These are phyloP conservation scores for Curvularia hawaiiensis DNA, from an alignment of 2,329 filamentous ascomycete species.

Conservation along the genomic window DNA sequence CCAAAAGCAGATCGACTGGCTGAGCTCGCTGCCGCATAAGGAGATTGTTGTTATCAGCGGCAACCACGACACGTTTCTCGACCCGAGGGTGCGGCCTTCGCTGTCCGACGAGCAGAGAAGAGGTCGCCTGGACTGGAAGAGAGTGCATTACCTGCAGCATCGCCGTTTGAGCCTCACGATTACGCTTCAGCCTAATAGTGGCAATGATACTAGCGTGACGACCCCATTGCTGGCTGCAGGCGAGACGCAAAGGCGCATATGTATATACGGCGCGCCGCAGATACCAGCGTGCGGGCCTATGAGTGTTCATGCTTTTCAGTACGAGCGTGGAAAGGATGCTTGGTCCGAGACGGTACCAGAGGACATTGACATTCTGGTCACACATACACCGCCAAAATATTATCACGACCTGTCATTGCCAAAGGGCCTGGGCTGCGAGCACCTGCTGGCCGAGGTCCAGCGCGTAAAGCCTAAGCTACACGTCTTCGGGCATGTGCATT, in stretches of 20 bases:
- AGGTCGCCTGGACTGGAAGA: constrained; percentile 66
- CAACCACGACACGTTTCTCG: constrained; percentile 89
- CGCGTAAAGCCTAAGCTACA: constrained; percentile 76
- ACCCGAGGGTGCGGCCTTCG: constrained; percentile 63
- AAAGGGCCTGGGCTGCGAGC: constrained; percentile 70
- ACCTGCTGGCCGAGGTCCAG: constrained; percentile 74
- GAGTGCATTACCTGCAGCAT: constrained; percentile 77
- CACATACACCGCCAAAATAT: constrained; percentile 77
- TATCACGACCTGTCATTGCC: constrained; percentile 68
- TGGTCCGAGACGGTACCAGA: constrained; percentile 74
- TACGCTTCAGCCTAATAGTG: constrained; percentile 16
- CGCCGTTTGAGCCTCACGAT: constrained; percentile 65
- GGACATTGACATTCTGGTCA: constrained; percentile 78
- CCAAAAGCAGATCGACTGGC: constrained; percentile 84
- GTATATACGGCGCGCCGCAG: constrained; percentile 80
- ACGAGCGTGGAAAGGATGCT: constrained; percentile 66
- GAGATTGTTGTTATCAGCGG: constrained; percentile 85
- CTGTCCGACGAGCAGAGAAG: constrained; percentile 58
- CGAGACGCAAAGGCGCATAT: constrained; percentile 58
- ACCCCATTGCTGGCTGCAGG: constrained; percentile 31
- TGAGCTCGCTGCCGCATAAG: constrained; percentile 72
- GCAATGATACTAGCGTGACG: constrained; percentile 12
- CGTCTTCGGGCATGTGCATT: constrained; percentile 86
- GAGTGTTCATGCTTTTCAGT: constrained; percentile 77
- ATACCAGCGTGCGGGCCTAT: constrained; percentile 75